A percentile compares a stretch with the other conserved stretches of the same genome.
Evolutionary conservation across 179 eudicot species (phyloP).

Genomic region (Spergularia azorica): DNA sequence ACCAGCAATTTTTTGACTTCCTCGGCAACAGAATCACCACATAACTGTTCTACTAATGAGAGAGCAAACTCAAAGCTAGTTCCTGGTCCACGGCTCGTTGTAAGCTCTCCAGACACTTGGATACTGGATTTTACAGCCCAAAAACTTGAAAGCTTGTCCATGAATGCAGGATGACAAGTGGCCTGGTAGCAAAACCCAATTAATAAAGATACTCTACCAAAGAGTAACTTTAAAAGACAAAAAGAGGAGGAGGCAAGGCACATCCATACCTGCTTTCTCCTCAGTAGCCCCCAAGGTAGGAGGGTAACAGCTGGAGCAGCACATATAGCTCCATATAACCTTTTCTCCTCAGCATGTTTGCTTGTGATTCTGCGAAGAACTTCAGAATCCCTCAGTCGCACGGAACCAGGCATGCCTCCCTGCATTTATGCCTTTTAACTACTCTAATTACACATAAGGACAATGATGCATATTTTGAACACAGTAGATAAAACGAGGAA

Average conservation of each 20-base stretch:
- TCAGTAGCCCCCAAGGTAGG: slow-evolving; percentile 92
- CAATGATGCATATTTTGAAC: not conserved
- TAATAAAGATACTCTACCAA: not conserved
- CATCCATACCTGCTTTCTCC: slow-evolving; percentile 59
- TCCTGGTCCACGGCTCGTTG: slow-evolving; percentile 98
- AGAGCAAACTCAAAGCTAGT: slow-evolving; percentile 81
- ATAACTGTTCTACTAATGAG: slow-evolving; percentile 73
- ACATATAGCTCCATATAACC: slow-evolving; percentile 85
- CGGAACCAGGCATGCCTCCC: slow-evolving; percentile 99
- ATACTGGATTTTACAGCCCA: slow-evolving; percentile 81
- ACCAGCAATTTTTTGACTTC: slow-evolving; percentile 65
- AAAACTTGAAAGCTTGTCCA: slow-evolving; percentile 70
- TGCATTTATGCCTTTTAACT: slow-evolving; percentile 28
- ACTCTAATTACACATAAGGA: not conserved
- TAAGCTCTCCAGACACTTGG: slow-evolving; percentile 83
- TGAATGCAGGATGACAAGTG: slow-evolving; percentile 96
- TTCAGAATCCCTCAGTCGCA: slow-evolving; percentile 79
- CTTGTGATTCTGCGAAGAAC: slow-evolving; percentile 64
- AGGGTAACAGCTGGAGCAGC: slow-evolving; percentile 98
- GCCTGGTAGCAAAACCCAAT: slow-evolving; percentile 41
- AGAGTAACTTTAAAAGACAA: not conserved
- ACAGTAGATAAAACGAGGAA: too few relatives aligned
- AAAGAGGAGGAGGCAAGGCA: slow-evolving; percentile 4
- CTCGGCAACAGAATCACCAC: slow-evolving; percentile 61
- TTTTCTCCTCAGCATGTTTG: slow-evolving; percentile 81